Evolutionary conservation across 768 basidiomycete species (phyloP), one percentile per base, ranked within the genome.

Genomic region (Saitozyma podzolica): DNA sequence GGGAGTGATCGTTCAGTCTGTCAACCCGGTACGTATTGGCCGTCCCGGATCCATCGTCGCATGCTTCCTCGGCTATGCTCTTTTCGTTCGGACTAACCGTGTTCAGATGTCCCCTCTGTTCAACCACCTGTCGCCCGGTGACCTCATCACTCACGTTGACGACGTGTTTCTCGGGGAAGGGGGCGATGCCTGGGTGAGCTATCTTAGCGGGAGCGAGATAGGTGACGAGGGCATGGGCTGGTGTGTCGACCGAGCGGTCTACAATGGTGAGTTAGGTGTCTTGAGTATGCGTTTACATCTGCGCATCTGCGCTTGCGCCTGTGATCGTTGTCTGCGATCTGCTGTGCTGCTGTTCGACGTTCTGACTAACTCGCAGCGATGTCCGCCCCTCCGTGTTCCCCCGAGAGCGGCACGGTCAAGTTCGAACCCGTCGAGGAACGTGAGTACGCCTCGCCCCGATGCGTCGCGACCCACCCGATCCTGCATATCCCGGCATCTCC

Each of bases 141-240:
- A 85, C 3, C 68, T 91, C 6, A 82, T 93, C 54, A 86, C 85
- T 5, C 79, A 82, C 50, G 69, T 92, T 19, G 89, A 92, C 63
- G 91, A 92, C 75, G 76, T 79, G 0, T 53, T 79, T 0, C 80
- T 91, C 42, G 81, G 67, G 4, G 64, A 61, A 5, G 40, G 43
- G 39, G 50, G 40, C 5, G 68, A 54, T 64, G 70, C 53, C 65
- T 45, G 64, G 73, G 55, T 41, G 66, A 43, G 16, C 63, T 77
- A 20, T 80, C 84, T 67, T 61, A 73, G 0, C 88, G 88, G 89
- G 74, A 77, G 17, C 50, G 73, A 9, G 84, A 84, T 70, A 80
- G 62, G 59, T 14, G 66, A 70, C 50, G 55, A 50, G 37, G 70
- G 64, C 10, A 50, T 57, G 48, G 89, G 89, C 14, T 91, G 89